Base-by-base conservation (phyloP, 1,284 basidiomycete genomes). In the Neonothopanus nambi region DNA sequence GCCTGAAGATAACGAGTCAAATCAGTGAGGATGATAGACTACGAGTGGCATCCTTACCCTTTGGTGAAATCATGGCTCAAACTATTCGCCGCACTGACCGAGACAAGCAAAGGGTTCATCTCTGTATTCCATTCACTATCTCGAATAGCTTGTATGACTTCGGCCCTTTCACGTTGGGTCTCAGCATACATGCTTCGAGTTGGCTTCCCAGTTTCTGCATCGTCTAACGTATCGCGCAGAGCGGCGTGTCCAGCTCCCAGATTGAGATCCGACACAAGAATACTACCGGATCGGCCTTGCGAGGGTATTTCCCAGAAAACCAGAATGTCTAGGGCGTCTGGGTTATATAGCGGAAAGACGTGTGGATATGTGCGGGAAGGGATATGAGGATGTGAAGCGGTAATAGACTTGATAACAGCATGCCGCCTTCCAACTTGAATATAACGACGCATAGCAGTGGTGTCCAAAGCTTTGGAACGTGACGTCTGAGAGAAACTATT, bases 141-240 rank as follows among this genome's bases (percentile, higher is more conserved):
- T 43, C 81, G 73, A 24, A 96, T 79, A 4, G 83, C 80, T 28
- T 82, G 75, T 43, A 93, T 65, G 26, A 95, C 72, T 42, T 84
- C 81, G 57, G 70, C 69, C 62, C 84, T 83, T 67, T 93, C 84
- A 47, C 87, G 76, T 53, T 82, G 82, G 4, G 92, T 95, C 73
- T 96, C 93, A 17, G 91, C 91, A 66, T 93, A 97, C 81, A 96
- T 91, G 56, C 84, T 93, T 56, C 87, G 81, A 63, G 82, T 88
- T 18, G 77, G 76, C 65, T 90, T 90, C n/a, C 77, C 77, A 40
- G 69, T 75, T 61, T 85, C 80, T 4, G 81, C 78, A 13, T 77
- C 75, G 37, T 82, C 75, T 8, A 89, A 75, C 38, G 84, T 72
- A 43, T 76, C 73, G 30, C 78, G 73, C 52, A 93, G 71, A 12